Base-by-base conservation (phyloP, 179 eudicot species). In the Beta macrorhiza region DNA sequence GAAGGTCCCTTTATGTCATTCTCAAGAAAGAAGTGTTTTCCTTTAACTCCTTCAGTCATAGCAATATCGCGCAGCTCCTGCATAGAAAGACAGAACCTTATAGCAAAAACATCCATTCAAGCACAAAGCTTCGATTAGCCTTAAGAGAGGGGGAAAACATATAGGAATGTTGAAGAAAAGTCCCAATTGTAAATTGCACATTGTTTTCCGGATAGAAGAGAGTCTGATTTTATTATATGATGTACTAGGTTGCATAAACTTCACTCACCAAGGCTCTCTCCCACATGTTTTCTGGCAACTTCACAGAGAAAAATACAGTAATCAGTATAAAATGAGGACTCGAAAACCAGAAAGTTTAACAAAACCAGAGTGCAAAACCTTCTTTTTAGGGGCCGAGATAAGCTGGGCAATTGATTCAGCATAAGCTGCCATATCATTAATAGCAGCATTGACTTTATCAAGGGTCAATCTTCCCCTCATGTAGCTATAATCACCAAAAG, bases 401-500 rank as follows among this genome's bases (percentile, higher is more conserved):
- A 94, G 94, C 74, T 93, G 96, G 47, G 96, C 87, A 86, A 86
- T 93, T 79, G 96, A 89, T 86, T 90, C 97, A 79, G 98, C 98
- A 90, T 90, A 93, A 22, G 89, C 73, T 76, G 96, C 89, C 93
- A 91, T 93, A 85, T 94, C 98, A 85, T 49, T 86, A 25, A 94
- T 79, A 77, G 94, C 98, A 53, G 96, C 94, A 88, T 94, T 94
- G 72, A 93, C 93, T 84, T 94, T 93, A 75, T 94, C 97, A 62
- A 91, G 79, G 22, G 98, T 94, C 77, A 94, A 90, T 83, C 98
- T 90, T 80, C 95, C 96, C 87, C 85, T 91, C 98, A 94, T 94
- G 86, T 94, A 93, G 80, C 98, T 94, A 82, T 9, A 86, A 65
- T 79, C 74, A 74, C 67, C 81, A 63, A 65, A 25, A 79, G 75